Conservation (phyloP, 2,329 filamentous ascomycete genomes). For the Aaosphaeria arxii region DNA sequence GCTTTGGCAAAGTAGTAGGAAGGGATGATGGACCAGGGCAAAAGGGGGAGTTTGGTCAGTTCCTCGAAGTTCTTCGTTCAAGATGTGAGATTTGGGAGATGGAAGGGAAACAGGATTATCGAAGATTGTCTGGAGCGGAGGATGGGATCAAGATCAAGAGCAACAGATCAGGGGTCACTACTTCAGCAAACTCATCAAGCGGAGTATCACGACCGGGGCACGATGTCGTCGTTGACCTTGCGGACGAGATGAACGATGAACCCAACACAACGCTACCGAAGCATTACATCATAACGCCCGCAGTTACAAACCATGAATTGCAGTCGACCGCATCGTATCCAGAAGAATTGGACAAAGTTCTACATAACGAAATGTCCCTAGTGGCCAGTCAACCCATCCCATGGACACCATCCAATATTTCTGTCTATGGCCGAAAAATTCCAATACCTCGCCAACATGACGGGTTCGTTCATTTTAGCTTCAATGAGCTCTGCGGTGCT, state of each 20-base stretch:
- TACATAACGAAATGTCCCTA: no score
- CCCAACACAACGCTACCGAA: constrained; percentile 20
- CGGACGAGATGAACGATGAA: neutral
- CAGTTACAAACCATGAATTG: neutral
- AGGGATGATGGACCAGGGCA: constrained; percentile 37
- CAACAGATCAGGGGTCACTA: neutral
- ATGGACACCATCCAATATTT: constrained; percentile 47
- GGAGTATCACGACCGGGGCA: neutral
- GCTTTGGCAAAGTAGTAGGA: constrained; percentile 48
- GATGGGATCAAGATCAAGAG: neutral
- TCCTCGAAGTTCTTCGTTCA: constrained; percentile 72
- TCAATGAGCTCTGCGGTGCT: constrained; percentile 62
- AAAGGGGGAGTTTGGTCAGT: constrained; percentile 71
- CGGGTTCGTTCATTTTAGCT: constrained; percentile 64
- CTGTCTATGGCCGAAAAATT: constrained; percentile 64
- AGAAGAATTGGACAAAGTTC: neutral
- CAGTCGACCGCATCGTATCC: neutral
- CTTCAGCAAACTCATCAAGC: neutral
- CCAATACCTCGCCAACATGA: constrained; percentile 56
- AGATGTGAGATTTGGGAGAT: constrained; percentile 84
- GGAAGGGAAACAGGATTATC: constrained; percentile 68
- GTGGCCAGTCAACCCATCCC: constrained; percentile 31
- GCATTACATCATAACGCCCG: constrained; percentile 21
- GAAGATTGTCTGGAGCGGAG: constrained; percentile 49
- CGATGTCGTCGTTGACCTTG: neutral